A percentile compares a stretch with the other conserved stretches of the same genome.
phyloP scores from a whole-genome alignment of 352 stramenopile species.

The Nothophytophthora sp. region DNA sequence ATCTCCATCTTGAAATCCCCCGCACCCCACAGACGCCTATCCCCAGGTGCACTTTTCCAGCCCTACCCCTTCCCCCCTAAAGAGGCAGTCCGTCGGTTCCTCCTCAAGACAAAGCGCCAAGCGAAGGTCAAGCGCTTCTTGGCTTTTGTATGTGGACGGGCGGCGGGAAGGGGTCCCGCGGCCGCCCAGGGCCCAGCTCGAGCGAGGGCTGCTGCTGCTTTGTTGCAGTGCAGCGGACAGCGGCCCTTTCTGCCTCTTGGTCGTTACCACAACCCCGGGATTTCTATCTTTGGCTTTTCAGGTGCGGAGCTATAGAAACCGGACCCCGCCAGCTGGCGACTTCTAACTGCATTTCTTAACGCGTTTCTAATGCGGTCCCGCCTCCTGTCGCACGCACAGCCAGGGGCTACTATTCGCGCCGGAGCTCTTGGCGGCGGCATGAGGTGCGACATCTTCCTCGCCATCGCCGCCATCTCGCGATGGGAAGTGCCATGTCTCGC shows the following conservation, averaged over 20 bases:
- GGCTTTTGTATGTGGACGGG: slow-evolving; percentile 17
- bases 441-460: too few relatives aligned
- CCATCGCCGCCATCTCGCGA: neutral
- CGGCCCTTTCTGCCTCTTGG: neutral
- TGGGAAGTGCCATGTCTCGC: slow-evolving; percentile 74
- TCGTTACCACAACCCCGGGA: too few relatives aligned
- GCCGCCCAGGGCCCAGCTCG: too few relatives aligned
- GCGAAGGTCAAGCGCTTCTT: slow-evolving; percentile 4
- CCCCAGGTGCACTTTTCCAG: too few relatives aligned
- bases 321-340: too few relatives aligned
- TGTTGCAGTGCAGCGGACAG: slow-evolving; percentile 2
- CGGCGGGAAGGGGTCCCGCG: too few relatives aligned
- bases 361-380: slow-evolving; percentile 13
- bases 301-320: too few relatives aligned
- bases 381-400: slow-evolving; percentile 52
- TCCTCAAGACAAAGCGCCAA: neutral
- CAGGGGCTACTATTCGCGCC: slow-evolving; percentile 30
- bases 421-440: slow-evolving; percentile 9
- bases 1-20: too few relatives aligned
- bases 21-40: too few relatives aligned
- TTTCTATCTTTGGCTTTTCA: slow-evolving; percentile 11
- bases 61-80: slow-evolving; percentile 17
- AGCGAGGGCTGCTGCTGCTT: slow-evolving; percentile 2
- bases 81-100: slow-evolving; percentile 26
- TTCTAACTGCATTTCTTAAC: neutral